A percentile compares a stretch with the other conserved stretches of the same genome.
Evolutionary conservation across 1,139 yeast genomes (phyloP).

Genomic region (Suhomyces yuchorum): DNA sequence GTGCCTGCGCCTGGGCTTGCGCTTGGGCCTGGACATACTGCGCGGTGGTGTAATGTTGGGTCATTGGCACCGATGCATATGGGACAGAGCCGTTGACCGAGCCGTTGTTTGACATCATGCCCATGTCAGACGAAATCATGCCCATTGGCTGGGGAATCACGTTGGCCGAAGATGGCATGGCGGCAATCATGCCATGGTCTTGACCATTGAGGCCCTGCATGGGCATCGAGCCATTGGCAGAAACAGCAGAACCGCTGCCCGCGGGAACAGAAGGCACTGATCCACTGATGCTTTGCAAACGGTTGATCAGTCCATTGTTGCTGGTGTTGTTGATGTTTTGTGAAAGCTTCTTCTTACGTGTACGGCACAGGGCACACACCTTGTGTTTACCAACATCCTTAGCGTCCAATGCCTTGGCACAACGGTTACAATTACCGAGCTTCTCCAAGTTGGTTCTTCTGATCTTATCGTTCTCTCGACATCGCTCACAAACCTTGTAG

Average conservation of each 20-base stretch:
- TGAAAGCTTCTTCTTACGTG: conserved; percentile 48
- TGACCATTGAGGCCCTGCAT: conserved; percentile 6
- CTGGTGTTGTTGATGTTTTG: conserved; percentile 18
- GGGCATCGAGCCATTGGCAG: conserved; percentile 2
- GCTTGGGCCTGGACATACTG: conserved; percentile 15
- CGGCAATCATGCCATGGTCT: conserved; percentile 12
- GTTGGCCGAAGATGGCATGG: conserved; percentile 12
- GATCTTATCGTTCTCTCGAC: conserved; percentile 61
- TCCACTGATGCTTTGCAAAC: conserved; percentile 9
- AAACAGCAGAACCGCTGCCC: not conserved
- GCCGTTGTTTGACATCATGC: conserved; percentile 13
- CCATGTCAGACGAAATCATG: conserved; percentile 17
- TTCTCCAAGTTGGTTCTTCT: conserved; percentile 58
- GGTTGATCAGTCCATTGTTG: conserved; percentile 11
- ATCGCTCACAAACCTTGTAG: conserved; percentile 63
- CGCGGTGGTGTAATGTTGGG: conserved; percentile 12
- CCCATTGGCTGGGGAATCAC: conserved; percentile 15
- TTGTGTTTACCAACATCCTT: conserved; percentile 55
- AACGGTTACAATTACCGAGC: conserved; percentile 62
- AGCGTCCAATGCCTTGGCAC: conserved; percentile 51
- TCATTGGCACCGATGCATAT: conserved; percentile 13
- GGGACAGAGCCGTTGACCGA: conserved; percentile 9
- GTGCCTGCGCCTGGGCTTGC: conserved; percentile 11
- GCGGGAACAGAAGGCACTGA: not conserved
- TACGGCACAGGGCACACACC: conserved; percentile 56